Evolutionary conservation across 176 grass and related monocot genomes (phyloP).

Genomic region (Oryza glumipatula): DNA sequence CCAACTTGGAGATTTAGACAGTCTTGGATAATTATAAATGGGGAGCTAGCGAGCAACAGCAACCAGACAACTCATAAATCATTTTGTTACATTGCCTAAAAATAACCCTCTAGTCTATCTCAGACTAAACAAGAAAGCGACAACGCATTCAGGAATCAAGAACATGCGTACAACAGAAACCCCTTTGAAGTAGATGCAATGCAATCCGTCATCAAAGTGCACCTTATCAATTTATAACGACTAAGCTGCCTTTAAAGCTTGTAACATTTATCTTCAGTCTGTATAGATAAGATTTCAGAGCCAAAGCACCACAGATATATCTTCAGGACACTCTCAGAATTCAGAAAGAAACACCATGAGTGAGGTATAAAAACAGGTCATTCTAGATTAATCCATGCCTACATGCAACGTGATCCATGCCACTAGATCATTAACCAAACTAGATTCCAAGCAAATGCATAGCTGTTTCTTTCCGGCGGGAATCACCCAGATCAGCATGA

Average conservation of each 20-base stretch:
- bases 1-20: slow-evolving; percentile 38
- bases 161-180: background rate
- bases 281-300: slow-evolving; percentile 20
- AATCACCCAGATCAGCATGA: background rate
- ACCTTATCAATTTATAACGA: background rate
- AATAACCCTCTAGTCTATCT: background rate
- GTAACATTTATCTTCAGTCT: background rate
- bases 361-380: background rate
- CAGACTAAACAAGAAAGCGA: slow-evolving; percentile 9
- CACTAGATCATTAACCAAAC: background rate
- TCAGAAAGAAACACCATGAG: background rate
- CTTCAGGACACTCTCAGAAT: background rate
- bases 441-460: background rate
- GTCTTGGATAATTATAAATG: background rate
- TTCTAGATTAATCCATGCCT: background rate
- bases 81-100: background rate
- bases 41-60: background rate
- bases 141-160: background rate
- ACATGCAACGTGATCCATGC: background rate
- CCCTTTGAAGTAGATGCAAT: background rate
- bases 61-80: slow-evolving; percentile 24
- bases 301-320: background rate
- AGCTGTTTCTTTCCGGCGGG: background rate
- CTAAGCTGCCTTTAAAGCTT: background rate
- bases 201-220: background rate